Evolutionary conservation across 495 filamentous ascomycete species (phyloP), one percentile per base, ranked within the genome.

Genomic region (Podospora pseudopauciseta): DNA sequence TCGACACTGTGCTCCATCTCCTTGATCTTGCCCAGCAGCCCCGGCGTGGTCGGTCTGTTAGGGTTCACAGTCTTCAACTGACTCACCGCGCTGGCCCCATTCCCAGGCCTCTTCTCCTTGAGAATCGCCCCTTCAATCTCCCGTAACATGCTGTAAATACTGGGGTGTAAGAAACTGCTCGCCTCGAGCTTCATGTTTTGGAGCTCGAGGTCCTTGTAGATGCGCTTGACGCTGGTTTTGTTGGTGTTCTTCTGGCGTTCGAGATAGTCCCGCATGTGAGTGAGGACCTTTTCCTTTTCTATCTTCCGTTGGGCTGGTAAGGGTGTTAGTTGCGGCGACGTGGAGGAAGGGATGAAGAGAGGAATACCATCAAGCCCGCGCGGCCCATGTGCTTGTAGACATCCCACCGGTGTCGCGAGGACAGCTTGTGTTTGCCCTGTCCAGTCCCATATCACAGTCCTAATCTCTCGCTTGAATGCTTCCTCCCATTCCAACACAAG

Each of bases 401-500:
- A n/a, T 11, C 57, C 64, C 13, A 66, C 64, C 0, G 64, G 64
- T 20, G 64, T 66, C 5, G 27, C 53, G n/a, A 66, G 53, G 27
- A 60, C 34, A 13, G 44, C 64, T 15, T 55, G 53, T 3, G 63
- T 23, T 49, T 64, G 44, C 19, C 30, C 30, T 5, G 65, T 68
- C 66, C 66, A 68, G 30, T 69, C 67, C 67, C 67, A 69, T 4
- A 69, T 44, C 15, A 69, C 63, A 11, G 56, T 61, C 26, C 44
- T 65, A 5, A 69, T 65, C 54, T 65, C 67, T 5, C 56, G 23
- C 28, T 65, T 62, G 27, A 69, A 69, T 13, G 65, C 55, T 18
- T 61, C 67, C 26, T 69, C 56, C 62, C 63, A 65, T 18, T 58
- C 56, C 19, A 69, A 44, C 3, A 69, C 32, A 4, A 69, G 30